These are phyloP conservation scores for Francoa sonchifolia DNA, from an alignment of 441 rosid species.

Conservation along the genomic window DNA sequence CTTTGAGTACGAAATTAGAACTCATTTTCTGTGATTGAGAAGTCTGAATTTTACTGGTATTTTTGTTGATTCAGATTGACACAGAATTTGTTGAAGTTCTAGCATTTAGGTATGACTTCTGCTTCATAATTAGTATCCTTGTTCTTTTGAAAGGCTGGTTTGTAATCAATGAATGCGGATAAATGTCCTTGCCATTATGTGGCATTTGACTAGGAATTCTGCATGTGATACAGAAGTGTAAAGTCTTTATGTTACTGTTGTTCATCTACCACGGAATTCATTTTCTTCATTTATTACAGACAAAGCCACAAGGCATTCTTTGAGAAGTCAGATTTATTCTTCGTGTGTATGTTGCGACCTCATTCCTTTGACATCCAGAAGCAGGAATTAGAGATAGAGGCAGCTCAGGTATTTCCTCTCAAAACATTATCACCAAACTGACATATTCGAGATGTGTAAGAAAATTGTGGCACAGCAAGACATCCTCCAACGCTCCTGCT, in stretches of 20 bases:
- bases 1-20: no score
- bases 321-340: conserved; percentile 67
- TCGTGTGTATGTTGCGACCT: conserved; percentile 68
- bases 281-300: conserved; percentile 23
- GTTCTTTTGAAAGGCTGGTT: not conserved
- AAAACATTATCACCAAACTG: not conserved
- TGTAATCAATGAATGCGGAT: no score
- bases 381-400: conserved; percentile 71
- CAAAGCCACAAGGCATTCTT: conserved; percentile 68
- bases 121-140: not conserved
- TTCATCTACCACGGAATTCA: no score
- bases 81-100: conserved; percentile 56
- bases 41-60: not conserved
- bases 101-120: conserved; percentile 53
- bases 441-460: not conserved
- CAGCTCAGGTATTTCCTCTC: conserved; percentile 43
- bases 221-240: no score
- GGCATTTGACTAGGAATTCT: no score
- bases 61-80: conserved; percentile 43
- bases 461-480: not conserved
- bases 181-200: no score
- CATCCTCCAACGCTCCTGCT: not conserved
- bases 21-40: no score
- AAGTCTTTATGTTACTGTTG: no score
- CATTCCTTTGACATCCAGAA: conserved; percentile 44